Percentiles rank a stretch among this genome's conserved stretches.
These are phyloP conservation scores for Pichia sp. DNA, from an alignment of 1,139 yeast species.

Conservation along the genomic window DNA sequence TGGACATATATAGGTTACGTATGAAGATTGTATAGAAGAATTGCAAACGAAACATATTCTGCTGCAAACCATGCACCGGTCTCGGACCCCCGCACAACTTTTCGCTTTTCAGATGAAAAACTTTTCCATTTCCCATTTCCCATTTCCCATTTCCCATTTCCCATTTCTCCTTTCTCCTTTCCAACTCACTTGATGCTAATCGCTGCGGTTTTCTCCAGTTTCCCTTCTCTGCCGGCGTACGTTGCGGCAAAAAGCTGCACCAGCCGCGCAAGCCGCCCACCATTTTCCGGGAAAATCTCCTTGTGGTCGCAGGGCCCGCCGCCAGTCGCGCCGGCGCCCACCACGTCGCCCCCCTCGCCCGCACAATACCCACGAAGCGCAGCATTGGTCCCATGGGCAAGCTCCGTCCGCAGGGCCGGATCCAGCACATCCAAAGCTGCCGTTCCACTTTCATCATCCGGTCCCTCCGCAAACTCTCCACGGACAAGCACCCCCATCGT, in stretches of 20 bases:
- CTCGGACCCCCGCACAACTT: neutral
- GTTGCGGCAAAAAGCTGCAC: slow-evolving; percentile 55
- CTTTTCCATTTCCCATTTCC: neutral
- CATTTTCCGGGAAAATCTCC: slow-evolving; percentile 14
- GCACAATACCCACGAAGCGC: neutral
- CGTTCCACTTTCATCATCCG: no score
- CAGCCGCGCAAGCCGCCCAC: slow-evolving; percentile 50
- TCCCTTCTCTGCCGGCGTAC: neutral
- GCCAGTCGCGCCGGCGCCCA: neutral
- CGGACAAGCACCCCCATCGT: slow-evolving; percentile 46
- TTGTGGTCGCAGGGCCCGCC: neutral
- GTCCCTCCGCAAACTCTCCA: neutral
- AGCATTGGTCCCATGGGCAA: neutral
- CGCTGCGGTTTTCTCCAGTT: neutral
- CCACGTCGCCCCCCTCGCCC: neutral
- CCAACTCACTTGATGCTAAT: neutral
- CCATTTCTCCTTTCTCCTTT: neutral
- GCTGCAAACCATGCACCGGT: neutral
- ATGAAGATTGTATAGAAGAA: no score
- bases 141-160: neutral
- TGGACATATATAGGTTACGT: neutral
- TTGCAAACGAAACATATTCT: neutral
- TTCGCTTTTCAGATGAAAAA: neutral
- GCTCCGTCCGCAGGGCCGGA: neutral
- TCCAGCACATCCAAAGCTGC: neutral